Conservation (phyloP, 345 rosid genomes). For the Pistacia atlantica region DNA sequence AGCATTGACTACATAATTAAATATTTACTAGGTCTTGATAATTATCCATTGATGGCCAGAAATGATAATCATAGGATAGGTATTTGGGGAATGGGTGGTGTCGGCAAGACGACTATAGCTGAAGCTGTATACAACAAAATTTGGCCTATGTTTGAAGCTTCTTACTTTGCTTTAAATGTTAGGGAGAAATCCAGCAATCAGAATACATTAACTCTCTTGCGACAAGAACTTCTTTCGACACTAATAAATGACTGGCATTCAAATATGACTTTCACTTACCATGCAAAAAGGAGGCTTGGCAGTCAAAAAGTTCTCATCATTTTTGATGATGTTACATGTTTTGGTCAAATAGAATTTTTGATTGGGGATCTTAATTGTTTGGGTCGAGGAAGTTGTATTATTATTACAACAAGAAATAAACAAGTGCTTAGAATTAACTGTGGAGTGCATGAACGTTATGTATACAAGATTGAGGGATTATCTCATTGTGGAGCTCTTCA, state of each 20-base stretch:
- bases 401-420: constrained; percentile 25
- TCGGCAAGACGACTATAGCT: constrained; percentile 31
- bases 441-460: background rate
- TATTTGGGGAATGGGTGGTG: too few relatives aligned
- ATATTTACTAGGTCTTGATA: constrained; percentile 14
- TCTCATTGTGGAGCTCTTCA: too few relatives aligned
- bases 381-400: constrained; percentile 18
- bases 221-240: constrained; percentile 25
- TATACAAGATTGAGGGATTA: constrained; percentile 4
- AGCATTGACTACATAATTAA: constrained; percentile 16
- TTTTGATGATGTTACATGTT: constrained; percentile 21
- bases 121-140: constrained; percentile 29
- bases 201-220: background rate
- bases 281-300: background rate
- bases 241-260: constrained; percentile 13
- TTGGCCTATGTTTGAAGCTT: too few relatives aligned
- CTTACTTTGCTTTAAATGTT: constrained; percentile 27
- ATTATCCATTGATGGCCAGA: constrained; percentile 14
- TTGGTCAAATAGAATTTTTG: background rate
- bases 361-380: background rate
- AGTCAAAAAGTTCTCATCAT: constrained; percentile 15
- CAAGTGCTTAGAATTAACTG: background rate
- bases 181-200: constrained; percentile 15
- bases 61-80: too few relatives aligned
- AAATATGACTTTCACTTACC: background rate